Evolutionary conservation across 2,329 filamentous ascomycete species (phyloP), one percentile per base, ranked within the genome.

Genomic region (Geosmithia morbida): DNA sequence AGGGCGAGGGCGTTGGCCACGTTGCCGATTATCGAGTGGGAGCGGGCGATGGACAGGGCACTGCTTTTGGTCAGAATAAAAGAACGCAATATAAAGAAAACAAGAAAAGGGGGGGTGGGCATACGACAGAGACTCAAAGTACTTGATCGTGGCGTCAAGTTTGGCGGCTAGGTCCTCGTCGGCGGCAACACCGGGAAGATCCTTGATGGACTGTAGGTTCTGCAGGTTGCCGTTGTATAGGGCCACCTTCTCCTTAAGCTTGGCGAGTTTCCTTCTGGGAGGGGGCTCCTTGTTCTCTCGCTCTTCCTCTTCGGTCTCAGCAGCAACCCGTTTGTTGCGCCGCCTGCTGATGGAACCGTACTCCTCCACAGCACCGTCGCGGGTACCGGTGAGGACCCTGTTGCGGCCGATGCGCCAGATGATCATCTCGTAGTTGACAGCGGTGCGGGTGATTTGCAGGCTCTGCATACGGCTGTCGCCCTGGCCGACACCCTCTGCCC

Each of bases 331-430:
- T 51, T 59, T 72, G 57, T 72, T 78, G 57, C 77, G 78, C 51
- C 76, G 75, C 51, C 68, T 70, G 43, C 64, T 66, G 10, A 16
- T 16, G 2, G 63, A 62, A 3, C 65, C 67, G 49, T 72, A 73
- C 17, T 74, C 71, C 18, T 75, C 63, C 16, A 74, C 63, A 16
- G 86, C 74, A 2, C 90, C 90, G 55, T 97, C 90, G 48, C 84
- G 74, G 7, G 77, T 69, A n/a, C 90, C 89, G 46, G 87, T 86
- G 51, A 98, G 69, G 0, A 95, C 83, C 47, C 92, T 76, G 63
- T 98, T 97, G 44, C 92, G 82, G 22, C 90, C 90, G 52, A 97
- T 86, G 61, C 92, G 78, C 89, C 89, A 97, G 59, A 87, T 89
- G 48, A 98, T 84, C 64, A 96, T 79, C 54, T 87, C 86, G 62